Evolutionary conservation across 2,329 filamentous ascomycete genomes (phyloP), one percentile per base, ranked within the genome.

Genomic region (Colletotrichum sp.): DNA sequence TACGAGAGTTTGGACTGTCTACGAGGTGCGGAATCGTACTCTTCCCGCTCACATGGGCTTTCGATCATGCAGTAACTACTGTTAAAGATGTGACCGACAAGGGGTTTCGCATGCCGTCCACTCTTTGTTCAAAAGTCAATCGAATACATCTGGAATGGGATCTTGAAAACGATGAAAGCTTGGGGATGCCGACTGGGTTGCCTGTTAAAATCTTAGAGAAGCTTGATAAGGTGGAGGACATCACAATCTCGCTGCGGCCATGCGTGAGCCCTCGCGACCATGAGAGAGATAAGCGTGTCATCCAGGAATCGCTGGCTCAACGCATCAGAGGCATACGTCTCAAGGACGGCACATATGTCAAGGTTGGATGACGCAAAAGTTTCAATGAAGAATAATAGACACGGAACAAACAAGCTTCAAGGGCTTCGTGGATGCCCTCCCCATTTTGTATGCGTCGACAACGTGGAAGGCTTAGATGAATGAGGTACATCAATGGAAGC

Each of bases 61-160:
- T 52, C 44, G 44, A 52, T n/a, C n/a, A 21, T 21, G n/a, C 44
- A 52, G n/a, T 21, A 21, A 52, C 44, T 24, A 5, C 44, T 52
- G 6, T 52, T 9, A 7, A 52, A 52, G 3, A 52, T 21, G 44
- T 52, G n/a, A 3, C 16, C n/a, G 44, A 6, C 44, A 21, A 21
- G 0, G 44, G 44, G 10, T 13, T 52, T 52, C 2, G 2, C n/a
- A 21, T 21, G 44, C 3, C 44, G 44, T 1, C 0, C 6, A 3
- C 4, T 52, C n/a, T 52, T 21, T 21, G 6, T 24, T 13, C 10
- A 1, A 13, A 52, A 21, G 44, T 21, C 10, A 13, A 52, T 52
- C 44, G 44, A 52, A 52, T 52, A 2, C 44, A 52, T 21, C 0
- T 52, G 44, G 44, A 52, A 52, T 52, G n/a, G 44, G 12, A 52